Percentiles rank a stretch among this genome's conserved stretches.
Conservation (phyloP, 306 rosid genomes). For the Trifolium pratense region DNA sequence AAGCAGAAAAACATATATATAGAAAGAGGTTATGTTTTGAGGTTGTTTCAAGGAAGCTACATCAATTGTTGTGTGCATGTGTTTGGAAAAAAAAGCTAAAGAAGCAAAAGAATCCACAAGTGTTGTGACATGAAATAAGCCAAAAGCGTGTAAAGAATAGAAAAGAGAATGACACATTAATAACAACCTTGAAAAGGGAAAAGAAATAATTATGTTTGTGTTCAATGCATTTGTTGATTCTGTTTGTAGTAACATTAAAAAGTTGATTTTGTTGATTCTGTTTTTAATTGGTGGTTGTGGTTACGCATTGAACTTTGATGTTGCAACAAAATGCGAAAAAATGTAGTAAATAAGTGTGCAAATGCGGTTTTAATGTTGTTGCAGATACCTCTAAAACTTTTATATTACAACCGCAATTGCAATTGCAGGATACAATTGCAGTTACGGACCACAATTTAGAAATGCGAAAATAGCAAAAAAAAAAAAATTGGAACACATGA, state of each 20-base stretch:
- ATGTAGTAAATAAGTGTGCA: too few relatives aligned
- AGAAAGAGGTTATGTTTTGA: slow-evolving; percentile 20
- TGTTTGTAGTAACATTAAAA: neutral
- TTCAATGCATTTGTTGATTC: slow-evolving; percentile 32
- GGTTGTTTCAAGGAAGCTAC: slow-evolving; percentile 51
- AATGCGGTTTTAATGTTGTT: too few relatives aligned
- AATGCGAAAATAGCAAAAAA: too few relatives aligned
- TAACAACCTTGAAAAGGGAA: slow-evolving; percentile 5
- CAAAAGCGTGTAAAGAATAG: slow-evolving; percentile 25
- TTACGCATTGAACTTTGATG: too few relatives aligned
- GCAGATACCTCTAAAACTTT: neutral
- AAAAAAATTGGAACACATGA: neutral
- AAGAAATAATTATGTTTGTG: slow-evolving; percentile 5
- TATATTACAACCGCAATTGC: too few relatives aligned
- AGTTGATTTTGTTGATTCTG: too few relatives aligned
- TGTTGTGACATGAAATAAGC: slow-evolving; percentile 5
- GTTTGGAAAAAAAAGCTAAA: slow-evolving; percentile 3
- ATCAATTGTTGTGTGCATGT: slow-evolving; percentile 1
- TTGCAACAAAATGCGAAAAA: too few relatives aligned
- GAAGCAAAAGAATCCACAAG: slow-evolving; percentile 35
- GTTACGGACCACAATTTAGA: too few relatives aligned
- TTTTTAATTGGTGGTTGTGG: neutral
- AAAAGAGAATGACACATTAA: slow-evolving; percentile 30
- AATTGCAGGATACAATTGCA: too few relatives aligned
- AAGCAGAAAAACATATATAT: slow-evolving; percentile 6